A percentile compares a stretch with the other conserved stretches of the same genome.
phyloP scores from a whole-genome alignment of 805 yeast genomes.

The Candida nanaspora region DNA sequence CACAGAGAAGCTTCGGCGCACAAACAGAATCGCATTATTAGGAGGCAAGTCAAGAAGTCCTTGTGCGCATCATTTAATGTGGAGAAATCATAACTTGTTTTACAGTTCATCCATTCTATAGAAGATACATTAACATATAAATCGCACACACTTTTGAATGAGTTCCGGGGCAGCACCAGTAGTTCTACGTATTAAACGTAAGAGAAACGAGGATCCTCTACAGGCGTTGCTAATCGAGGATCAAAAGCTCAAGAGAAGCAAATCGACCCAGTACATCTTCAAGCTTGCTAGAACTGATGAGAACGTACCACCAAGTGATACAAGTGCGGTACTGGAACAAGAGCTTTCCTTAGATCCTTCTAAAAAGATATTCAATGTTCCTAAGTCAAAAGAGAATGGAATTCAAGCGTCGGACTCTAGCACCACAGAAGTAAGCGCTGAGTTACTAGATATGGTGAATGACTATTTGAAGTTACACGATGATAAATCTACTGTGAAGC shows the following conservation, averaged over 20 bases:
- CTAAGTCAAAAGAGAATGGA: conserved; percentile 10
- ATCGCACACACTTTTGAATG: neutral
- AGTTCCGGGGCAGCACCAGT: conserved; percentile 36
- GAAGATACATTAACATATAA: neutral
- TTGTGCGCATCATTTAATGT: too few relatives aligned
- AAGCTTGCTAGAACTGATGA: conserved; percentile 42
- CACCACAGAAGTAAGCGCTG: conserved; percentile 41
- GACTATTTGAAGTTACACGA: conserved; percentile 42
- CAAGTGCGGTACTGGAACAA: conserved; percentile 14
- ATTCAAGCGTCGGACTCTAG: conserved; percentile 11
- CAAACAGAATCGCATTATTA: too few relatives aligned
- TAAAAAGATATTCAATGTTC: conserved; percentile 17
- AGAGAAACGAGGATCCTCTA: conserved; percentile 80
- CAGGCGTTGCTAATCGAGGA: conserved; percentile 61
- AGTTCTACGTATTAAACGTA: conserved; percentile 77
- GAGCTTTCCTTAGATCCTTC: conserved; percentile 4
- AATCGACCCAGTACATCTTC: conserved; percentile 31
- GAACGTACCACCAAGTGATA: conserved; percentile 12
- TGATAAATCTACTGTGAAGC: conserved; percentile 12
- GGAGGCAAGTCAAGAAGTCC: neutral
- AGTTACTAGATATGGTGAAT: conserved; percentile 68
- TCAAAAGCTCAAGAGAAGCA: conserved; percentile 32
- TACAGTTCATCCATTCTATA: too few relatives aligned
- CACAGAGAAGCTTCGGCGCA: too few relatives aligned
- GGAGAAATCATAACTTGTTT: too few relatives aligned